Evolutionary conservation across 257 asterid species (phyloP).

Genomic region (Ballota nigra): DNA sequence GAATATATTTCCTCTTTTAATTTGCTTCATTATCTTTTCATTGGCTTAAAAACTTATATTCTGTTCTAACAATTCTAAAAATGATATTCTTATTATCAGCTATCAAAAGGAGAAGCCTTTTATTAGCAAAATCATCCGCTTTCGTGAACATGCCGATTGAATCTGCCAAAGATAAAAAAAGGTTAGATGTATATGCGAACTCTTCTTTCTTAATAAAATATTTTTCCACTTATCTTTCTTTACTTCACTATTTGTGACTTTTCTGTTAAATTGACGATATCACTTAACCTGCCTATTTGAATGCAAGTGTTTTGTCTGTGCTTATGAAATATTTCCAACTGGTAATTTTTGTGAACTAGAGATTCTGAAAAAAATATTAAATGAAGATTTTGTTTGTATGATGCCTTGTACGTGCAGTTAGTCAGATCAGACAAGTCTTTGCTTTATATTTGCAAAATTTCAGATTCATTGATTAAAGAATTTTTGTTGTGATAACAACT

Average conservation of each 20-base stretch:
- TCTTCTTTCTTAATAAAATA: background rate
- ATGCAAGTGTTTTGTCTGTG: background rate
- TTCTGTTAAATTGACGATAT: background rate
- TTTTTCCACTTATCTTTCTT: background rate
- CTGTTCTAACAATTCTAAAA: background rate
- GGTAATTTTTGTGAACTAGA: background rate
- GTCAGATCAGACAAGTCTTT: background rate
- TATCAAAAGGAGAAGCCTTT: slow-evolving; percentile 69
- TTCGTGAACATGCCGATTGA: slow-evolving; percentile 78
- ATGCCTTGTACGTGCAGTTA: background rate
- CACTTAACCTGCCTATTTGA: background rate
- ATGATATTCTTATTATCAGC: slow-evolving; percentile 34
- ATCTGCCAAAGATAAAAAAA: slow-evolving; percentile 14
- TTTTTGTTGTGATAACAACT: background rate
- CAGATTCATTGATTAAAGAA: background rate
- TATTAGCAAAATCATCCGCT: slow-evolving; percentile 60
- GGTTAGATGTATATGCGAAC: slow-evolving; percentile 29
- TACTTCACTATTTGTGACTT: background rate
- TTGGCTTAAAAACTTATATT: background rate
- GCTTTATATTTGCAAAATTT: too few relatives aligned
- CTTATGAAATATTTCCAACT: too few relatives aligned
- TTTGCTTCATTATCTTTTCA: background rate
- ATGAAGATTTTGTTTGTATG: background rate
- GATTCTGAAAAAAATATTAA: background rate
- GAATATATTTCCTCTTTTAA: background rate